Percentiles rank a stretch among this genome's conserved stretches.
These are phyloP conservation scores for Cardiospermum halicacabum DNA, from an alignment of 345 rosid genomes.

Conservation along the genomic window DNA sequence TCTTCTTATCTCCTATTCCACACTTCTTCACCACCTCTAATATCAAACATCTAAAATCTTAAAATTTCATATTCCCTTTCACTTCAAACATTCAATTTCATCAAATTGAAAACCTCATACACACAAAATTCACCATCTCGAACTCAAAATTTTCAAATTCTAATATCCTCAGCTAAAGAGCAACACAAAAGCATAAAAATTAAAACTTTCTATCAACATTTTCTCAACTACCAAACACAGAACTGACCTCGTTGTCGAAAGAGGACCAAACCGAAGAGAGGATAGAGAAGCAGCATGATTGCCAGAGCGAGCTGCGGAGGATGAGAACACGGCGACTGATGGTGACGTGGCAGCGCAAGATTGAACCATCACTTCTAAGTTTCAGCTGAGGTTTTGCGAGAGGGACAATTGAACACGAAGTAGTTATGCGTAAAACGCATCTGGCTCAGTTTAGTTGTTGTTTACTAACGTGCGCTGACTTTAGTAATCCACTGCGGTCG, in stretches of 20 bases:
- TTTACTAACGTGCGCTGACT: background rate
- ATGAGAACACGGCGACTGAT: background rate
- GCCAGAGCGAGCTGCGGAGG: background rate
- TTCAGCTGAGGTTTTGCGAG: background rate
- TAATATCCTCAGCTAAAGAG: background rate
- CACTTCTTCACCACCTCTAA: no score
- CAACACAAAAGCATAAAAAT: background rate
- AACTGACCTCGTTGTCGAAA: background rate
- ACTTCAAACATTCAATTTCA: background rate
- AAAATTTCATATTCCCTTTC: background rate
- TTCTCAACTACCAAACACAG: conserved; percentile 4
- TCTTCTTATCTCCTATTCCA: no score
- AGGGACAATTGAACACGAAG: background rate
- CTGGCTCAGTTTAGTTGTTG: background rate
- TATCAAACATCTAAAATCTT: no score
- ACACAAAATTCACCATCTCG: no score
- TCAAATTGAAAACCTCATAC: background rate
- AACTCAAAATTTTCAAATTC: background rate
- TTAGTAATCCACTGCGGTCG: background rate
- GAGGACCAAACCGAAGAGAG: conserved; percentile 7
- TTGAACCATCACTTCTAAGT: conserved; percentile 3
- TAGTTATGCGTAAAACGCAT: background rate
- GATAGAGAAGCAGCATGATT: conserved; percentile 1
- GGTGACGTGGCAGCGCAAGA: conserved; percentile 14
- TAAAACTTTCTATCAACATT: background rate